Evolutionary conservation across 139 green algal genomes (phyloP).

Genomic region (Ulvella scutata): DNA sequence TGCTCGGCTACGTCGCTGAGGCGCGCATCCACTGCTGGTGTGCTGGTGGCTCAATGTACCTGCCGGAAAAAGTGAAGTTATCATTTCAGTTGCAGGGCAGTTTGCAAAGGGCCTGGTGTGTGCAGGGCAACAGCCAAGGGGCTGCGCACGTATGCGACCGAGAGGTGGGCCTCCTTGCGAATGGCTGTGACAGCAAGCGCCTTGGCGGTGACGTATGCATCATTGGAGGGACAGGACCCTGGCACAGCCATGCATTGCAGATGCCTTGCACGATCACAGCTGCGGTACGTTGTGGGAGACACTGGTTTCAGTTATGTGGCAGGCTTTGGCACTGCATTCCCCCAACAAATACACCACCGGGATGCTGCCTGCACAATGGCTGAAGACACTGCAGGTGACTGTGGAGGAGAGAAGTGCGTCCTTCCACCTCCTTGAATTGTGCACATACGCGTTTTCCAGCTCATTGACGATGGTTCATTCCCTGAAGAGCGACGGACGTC

Average conservation of each 20-base stretch:
- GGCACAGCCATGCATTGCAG: background rate
- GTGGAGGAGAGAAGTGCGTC: no score
- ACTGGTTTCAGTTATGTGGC: background rate
- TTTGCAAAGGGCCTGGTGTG: no score
- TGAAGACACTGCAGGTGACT: no score
- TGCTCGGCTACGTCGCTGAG: no score
- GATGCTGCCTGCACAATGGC: background rate
- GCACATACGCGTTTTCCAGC: no score
- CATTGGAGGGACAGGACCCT: background rate
- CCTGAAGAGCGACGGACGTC: no score
- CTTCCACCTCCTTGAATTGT: no score
- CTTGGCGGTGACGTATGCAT: background rate
- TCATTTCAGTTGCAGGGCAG: no score
- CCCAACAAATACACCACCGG: background rate
- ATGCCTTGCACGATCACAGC: slow-evolving; percentile 45
- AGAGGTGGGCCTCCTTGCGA: background rate
- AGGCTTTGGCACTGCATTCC: background rate
- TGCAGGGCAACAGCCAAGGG: background rate
- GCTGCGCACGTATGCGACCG: background rate
- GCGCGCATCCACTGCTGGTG: no score
- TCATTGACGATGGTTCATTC: no score
- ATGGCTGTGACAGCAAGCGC: background rate
- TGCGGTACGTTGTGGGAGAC: slow-evolving; percentile 45
- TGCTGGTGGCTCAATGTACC: no score
- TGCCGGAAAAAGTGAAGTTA: no score